These are phyloP conservation scores for Cytospora mali DNA, from an alignment of 2,329 filamentous ascomycete species.

Conservation along the genomic window DNA sequence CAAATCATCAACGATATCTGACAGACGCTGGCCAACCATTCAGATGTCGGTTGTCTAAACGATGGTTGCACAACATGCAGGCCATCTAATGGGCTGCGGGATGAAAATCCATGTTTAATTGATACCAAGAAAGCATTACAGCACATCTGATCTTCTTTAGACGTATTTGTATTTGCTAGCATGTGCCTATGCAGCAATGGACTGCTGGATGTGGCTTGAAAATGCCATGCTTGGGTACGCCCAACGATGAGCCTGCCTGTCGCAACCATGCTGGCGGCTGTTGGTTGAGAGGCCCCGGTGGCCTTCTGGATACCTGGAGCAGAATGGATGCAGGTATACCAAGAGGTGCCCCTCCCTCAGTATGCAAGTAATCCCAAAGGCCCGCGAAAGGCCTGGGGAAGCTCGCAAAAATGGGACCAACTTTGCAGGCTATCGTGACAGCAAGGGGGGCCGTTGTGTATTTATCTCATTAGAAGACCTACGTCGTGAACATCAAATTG, in stretches of 20 bases:
- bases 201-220: constrained; percentile 19
- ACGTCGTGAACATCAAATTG: constrained; percentile 8
- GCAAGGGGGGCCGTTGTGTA: not conserved
- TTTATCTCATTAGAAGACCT: constrained; percentile 2
- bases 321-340: constrained; percentile 5
- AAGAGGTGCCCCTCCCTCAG: constrained; percentile 12
- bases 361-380: constrained; percentile 6
- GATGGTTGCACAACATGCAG: constrained; percentile 20
- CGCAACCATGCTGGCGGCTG: not conserved
- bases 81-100: not conserved
- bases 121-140: constrained; percentile 13
- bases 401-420: not conserved
- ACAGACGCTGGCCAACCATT: constrained; percentile 2
- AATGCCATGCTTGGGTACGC: not conserved
- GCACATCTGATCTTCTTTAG: not conserved
- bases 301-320: not conserved
- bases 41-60: constrained; percentile 4
- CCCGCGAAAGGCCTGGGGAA: constrained; percentile 13
- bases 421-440: not conserved
- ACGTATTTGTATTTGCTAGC: constrained; percentile 7
- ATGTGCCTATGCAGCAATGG: constrained; percentile 7
- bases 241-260: constrained; percentile 7
- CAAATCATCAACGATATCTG: constrained; percentile 1
- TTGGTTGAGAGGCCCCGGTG: not conserved
- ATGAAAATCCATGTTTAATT: constrained; percentile 1